Base-by-base conservation (phyloP, 1,139 yeast genomes). In the Protomyces pachydermus region DNA sequence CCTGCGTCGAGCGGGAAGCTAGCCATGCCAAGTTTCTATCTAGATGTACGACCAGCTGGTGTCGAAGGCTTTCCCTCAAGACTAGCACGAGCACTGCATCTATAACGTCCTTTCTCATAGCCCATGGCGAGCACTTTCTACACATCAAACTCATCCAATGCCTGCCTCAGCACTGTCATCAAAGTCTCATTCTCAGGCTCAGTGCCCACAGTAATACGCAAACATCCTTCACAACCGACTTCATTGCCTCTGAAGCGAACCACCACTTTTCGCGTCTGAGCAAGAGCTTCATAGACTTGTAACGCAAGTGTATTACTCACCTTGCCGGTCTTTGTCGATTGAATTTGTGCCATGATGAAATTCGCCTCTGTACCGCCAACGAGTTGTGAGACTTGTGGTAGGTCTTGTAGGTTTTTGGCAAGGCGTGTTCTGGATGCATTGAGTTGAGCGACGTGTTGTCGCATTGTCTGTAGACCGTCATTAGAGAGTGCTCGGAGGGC, bases 311-410 rank as follows among this genome's bases (percentile, higher is more conserved):
- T 83, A 70, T 87, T 88, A 39, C 83, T 83, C 0, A 96, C 91
- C 16, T 74, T 70, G 1, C 90, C 90, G 0, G 79, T 72, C 2
- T 75, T 72, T 64, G 80, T 78, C 72, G 85, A 84, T 63, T 87
- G 78, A 16, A 93, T 79, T 73, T 91, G 87, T 18, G 91, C 74
- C 65, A 93, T 79, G 9, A 93, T 71, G 73, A 93, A 93, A 74
- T 93, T 93, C 2, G 98, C 86, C 72, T 90, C 96, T 62, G 83
- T 75, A 0, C 98, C 98, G 50, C 98, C 98, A 61, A 90, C 81
- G 67, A 87, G 82, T 67, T 80, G 80, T 38, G 95, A 96, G 39
- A 93, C 80, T 5, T 87, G 84, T n/a, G 71, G 70, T 14, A 81
- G 76, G 51, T 88, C 73, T 23, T 79, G 73, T 14, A 82, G 80